Base-by-base conservation (phyloP, 495 filamentous ascomycete genomes). In the Penicillium atrosanguineum region DNA sequence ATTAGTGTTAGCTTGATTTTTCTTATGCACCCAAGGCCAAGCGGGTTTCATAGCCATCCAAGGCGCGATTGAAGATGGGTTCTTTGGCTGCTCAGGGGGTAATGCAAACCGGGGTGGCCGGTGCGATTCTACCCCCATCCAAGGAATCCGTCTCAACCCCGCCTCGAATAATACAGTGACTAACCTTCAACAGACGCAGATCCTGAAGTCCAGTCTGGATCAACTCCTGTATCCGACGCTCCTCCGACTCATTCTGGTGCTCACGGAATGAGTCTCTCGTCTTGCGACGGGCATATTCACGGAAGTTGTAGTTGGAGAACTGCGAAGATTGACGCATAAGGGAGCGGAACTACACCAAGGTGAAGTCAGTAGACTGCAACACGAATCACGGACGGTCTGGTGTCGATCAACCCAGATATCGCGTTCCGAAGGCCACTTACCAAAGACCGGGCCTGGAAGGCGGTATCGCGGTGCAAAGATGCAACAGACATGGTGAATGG, bases 221-320 rank as follows among this genome's bases (percentile, higher is more conserved):
- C 65, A 96, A 73, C 66, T 94, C 90, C 69, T 97, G 91, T 68
- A 95, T 80, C 72, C 78, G 76, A 57, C 91, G 77, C 41, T 94
- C 92, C 53, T 89, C 82, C 12, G 80, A 77, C 54, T 76, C 75
- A 50, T 78, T 79, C 51, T 78, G 68, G 65, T 95, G 80, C 69
- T 93, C 91, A 51, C 88, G 82, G 69, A 98, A 98, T 9, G 89
- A 83, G 76, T 96, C 94, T 62, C 77, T 77, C 61, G 94, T 93
- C 65, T 94, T 82, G 52, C 95, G 85, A 67, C 83, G 89, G 26
- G 95, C 92, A 73, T 97, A 98, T 62, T 97, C 93, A 67, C 94
- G 84, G 80, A 96, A 98, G 71, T 97, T 97, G 79, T 96, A 98
- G 55, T 86, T 80, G 47, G 91, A 84, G 71, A 97, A 98, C 60